Evolutionary conservation across 73 alveolate species (phyloP).

Genomic region (Breviolum minutum): DNA sequence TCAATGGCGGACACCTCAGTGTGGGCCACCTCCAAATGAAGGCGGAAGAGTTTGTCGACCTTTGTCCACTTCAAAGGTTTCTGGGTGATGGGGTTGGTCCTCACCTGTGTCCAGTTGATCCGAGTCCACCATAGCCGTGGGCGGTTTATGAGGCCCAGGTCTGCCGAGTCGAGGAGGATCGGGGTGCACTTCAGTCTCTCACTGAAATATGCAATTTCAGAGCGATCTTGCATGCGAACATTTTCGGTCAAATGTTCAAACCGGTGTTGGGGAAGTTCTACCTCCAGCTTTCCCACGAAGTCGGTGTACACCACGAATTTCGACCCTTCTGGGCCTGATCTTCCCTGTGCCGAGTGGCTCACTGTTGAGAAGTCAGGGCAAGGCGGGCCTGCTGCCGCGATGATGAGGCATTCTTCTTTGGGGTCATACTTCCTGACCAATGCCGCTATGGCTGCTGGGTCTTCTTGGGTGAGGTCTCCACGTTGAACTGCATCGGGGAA

Average conservation of each 20-base stretch:
- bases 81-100: neutral
- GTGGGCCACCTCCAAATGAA: neutral
- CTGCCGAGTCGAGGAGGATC: neutral
- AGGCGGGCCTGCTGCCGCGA: neutral
- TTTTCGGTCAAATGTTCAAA: neutral
- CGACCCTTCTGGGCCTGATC: neutral
- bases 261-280: neutral
- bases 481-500: neutral
- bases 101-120: neutral
- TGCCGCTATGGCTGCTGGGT: neutral
- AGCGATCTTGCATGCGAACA: neutral
- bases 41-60: neutral
- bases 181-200: neutral
- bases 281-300: neutral
- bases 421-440: neutral
- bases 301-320: neutral
- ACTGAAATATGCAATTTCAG: neutral
- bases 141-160: neutral
- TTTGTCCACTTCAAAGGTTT: neutral
- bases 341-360: neutral
- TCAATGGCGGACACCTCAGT: neutral
- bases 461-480: neutral
- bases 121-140: constrained; percentile 24
- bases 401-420: neutral
- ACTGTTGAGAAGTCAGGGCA: neutral